Base-by-base conservation (phyloP, 2,329 filamentous ascomycete genomes). In the Balansia obtecta region DNA sequence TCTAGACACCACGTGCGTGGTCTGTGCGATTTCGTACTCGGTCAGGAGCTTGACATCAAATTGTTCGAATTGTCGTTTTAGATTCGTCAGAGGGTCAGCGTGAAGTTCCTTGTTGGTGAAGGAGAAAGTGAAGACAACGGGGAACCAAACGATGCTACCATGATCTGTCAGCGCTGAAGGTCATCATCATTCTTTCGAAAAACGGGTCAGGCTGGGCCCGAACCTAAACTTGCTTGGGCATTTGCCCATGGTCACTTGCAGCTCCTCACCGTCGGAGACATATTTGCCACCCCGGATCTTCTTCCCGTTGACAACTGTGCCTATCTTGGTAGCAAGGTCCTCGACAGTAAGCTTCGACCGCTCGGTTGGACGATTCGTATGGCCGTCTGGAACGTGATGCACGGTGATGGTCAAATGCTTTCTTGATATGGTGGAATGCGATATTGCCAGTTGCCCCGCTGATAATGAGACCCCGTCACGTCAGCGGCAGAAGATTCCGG, bases 31-130 rank as follows among this genome's bases (percentile, higher is more conserved):
- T 22, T 86, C 70, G 64, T 88, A 96, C 4, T 89, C 83, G 42
- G 79, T 73, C 13, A 86, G 71, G 13, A 88, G 83, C 65, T 96
- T 97, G 65, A 97, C 83, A 62, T 95, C 93, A n/a, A 95, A 74
- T 43, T 83, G 79, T 62, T 94, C 88, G 16, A 97, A 77, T 49
- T 76, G 76, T 33, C 77, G 69, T 54, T 79, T 79, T 27, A 89
- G 75, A 16, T 71, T 71, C 2, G 71, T 68, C 50, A 90, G 72
- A 1, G 83, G 80, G 58, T 84, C 80, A 53, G 74, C 73, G 56
- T 83, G 86, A 34, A 83, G 68, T 57, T 88, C 83, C 56, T 84
- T 86, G 51, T 76, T 77, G 8, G 83, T 82, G 52, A 87, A 85
- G 1, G 54, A 57, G 33, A 93, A 91, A 42, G 82, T 88, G 51